phyloP scores from a whole-genome alignment of 1,139 yeast species.

The Pneumocystis murina region DNA sequence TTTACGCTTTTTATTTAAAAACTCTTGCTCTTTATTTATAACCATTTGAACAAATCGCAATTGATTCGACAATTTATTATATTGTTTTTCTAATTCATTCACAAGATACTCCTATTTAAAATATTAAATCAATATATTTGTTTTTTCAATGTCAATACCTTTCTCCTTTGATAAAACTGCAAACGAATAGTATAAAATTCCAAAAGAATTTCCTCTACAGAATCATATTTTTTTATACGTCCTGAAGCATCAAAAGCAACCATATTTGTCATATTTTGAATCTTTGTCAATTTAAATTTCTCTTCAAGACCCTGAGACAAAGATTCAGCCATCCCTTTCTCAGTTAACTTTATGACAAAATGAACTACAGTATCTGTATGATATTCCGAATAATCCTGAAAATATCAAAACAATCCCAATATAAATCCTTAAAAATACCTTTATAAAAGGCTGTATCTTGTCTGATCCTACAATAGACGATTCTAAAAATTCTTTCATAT shows the following conservation, averaged over 20 bases:
- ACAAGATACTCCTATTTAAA: conserved; percentile 44
- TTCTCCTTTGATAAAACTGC: conserved; percentile 81
- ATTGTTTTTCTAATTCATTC: conserved; percentile 52
- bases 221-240: conserved; percentile 66
- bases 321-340: conserved; percentile 74
- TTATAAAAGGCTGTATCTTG: conserved; percentile 67
- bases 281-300: conserved; percentile 60
- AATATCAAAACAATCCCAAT: neutral
- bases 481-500: conserved; percentile 69
- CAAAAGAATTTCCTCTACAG: conserved; percentile 58
- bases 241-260: conserved; percentile 93
- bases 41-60: conserved; percentile 86
- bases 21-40: conserved; percentile 53
- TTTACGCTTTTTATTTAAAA: conserved; percentile 60
- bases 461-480: conserved; percentile 62
- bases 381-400: conserved; percentile 72
- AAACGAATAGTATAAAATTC: conserved; percentile 79
- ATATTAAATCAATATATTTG: neutral
- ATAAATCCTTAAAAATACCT: conserved; percentile 18
- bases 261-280: conserved; percentile 69
- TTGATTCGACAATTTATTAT: conserved; percentile 62
- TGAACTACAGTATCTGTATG: conserved; percentile 55
- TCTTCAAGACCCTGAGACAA: conserved; percentile 61
- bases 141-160: conserved; percentile 20
- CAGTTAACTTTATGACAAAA: conserved; percentile 58